Evolutionary conservation across 129 eudicot genomes (phyloP).

Genomic region (Glebionis coronaria): DNA sequence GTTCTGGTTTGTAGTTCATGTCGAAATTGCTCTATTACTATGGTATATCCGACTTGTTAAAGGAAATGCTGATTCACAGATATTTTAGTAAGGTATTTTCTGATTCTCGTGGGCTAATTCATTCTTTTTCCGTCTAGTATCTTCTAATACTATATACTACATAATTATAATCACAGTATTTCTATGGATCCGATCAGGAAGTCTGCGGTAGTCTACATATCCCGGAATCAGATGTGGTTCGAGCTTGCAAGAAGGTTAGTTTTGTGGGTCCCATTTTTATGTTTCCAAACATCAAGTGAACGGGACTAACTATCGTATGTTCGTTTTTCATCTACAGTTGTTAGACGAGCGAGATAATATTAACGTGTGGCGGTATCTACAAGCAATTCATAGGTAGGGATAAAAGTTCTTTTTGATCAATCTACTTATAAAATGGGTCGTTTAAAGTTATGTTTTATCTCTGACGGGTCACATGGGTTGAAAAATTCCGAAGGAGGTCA

Average conservation of each 20-base stretch:
- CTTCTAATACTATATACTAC: neutral
- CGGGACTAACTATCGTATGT: neutral
- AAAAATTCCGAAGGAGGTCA: neutral
- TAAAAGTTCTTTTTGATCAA: too few relatives aligned
- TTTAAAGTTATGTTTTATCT: conserved; percentile 8
- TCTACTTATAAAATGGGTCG: too few relatives aligned
- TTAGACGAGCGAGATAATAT: conserved; percentile 80
- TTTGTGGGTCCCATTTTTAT: neutral
- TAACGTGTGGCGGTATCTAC: conserved; percentile 82
- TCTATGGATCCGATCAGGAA: conserved; percentile 47
- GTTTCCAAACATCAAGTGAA: neutral
- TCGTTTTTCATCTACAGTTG: conserved; percentile 39
- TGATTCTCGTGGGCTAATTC: neutral
- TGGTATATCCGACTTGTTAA: conserved; percentile 71
- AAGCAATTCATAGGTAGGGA: conserved; percentile 70
- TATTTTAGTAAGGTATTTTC: conserved; percentile 84
- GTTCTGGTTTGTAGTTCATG: conserved; percentile 60
- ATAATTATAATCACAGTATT: conserved; percentile 17
- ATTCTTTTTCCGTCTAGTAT: neutral
- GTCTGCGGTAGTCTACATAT: conserved; percentile 72
- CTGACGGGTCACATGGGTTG: neutral
- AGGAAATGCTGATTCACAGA: conserved; percentile 72
- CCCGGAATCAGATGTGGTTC: conserved; percentile 87
- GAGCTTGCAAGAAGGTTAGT: conserved; percentile 93
- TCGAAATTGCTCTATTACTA: conserved; percentile 69